These are phyloP conservation scores for Carex arenaria DNA, from an alignment of 202 grass and related monocot species.

Conservation along the genomic window DNA sequence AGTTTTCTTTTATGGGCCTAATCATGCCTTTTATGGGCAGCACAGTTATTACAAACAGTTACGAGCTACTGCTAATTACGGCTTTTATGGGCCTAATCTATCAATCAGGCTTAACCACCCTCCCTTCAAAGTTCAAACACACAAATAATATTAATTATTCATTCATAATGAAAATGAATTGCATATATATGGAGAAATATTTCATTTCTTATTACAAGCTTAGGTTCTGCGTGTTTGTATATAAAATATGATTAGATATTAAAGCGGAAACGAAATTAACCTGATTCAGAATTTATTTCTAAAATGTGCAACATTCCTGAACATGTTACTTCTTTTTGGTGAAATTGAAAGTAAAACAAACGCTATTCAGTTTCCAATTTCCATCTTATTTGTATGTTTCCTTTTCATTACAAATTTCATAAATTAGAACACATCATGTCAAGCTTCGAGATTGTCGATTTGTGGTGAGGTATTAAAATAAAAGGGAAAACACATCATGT, in stretches of 20 bases:
- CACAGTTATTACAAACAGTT: neutral
- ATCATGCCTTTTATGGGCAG: neutral
- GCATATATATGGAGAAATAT: neutral
- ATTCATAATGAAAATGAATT: neutral
- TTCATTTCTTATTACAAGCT: no score
- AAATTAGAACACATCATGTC: neutral
- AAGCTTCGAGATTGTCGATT: neutral
- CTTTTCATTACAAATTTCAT: neutral
- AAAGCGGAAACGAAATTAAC: no score
- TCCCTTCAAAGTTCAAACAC: neutral
- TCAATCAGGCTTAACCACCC: neutral
- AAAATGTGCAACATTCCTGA: no score
- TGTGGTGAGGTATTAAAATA: neutral
- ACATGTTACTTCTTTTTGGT: no score
- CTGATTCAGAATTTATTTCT: no score
- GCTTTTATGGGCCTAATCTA: neutral
- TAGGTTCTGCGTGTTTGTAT: no score
- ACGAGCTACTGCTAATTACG: neutral
- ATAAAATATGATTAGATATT: no score
- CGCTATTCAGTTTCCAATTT: neutral
- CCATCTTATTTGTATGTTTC: neutral
- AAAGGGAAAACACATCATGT: neutral
- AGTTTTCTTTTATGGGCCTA: neutral
- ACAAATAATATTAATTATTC: neutral
- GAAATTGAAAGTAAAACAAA: no score